Evolutionary conservation across 305 asterid species (phyloP), one percentile per base, ranked within the genome.

Genomic region (Fraxinus baroniana): DNA sequence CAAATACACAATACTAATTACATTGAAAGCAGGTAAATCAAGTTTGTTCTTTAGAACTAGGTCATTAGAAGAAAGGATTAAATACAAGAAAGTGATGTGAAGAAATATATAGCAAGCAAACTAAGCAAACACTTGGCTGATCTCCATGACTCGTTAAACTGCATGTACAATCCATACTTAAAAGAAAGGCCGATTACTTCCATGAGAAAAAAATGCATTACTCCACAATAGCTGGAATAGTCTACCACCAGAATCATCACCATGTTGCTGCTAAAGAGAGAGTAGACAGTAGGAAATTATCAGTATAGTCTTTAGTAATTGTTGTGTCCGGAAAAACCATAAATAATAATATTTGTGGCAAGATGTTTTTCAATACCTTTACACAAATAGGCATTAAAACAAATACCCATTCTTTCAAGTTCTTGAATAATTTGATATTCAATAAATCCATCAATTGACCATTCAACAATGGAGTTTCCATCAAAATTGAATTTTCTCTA

Each of bases 171-270:
- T 46, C 15, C 13, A 13, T 13, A 76, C 13, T 15, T 22, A 4
- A 26, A 66, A 66, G 39, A 76, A 32, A 46, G 66, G 66, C 7
- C 79, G 68, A 24, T 76, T 76, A 26, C 62, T 32, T 15, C 37
- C 79, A 80, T 28, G 74, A 32, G 79, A 0, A 44, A 6, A 41
- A 74, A 39, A 0, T n/a, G 32, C 77, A 78, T 37, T 49, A 46
- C 76, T 28, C 83, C 73, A 28, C 2, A 30, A 35, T n/a, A 68
- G 64, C 73, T 49, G 79, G 74, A 64, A 72, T 36, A 68, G 74
- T 74, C 73, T 18, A 2, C 78, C 55, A 71, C 10, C 77, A 71
- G 39, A 70, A 76, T n/a, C 55, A 44, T 44, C 55, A 44, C 55
- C 55, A 44, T 44, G n/a, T 44, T 44, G 22, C n/a, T 35, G 46